Conservation (phyloP, 495 filamentous ascomycete genomes). For the Friedmanniomyces simplex region DNA sequence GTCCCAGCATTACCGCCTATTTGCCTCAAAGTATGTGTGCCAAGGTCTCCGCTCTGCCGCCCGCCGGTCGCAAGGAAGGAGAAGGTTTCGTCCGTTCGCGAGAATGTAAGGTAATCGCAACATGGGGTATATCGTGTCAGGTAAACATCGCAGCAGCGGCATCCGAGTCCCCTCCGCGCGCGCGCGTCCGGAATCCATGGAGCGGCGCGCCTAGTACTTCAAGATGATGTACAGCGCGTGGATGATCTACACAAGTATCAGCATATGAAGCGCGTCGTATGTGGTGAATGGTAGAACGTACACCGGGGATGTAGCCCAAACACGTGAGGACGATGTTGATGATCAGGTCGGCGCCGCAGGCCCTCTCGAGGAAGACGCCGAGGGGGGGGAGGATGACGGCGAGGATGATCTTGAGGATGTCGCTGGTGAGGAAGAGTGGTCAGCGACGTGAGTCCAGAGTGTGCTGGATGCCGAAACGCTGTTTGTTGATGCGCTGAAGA, state of each 20-base stretch:
- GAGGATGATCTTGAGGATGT: conserved; percentile 87
- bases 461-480: no score
- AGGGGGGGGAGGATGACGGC: conserved; percentile 80
- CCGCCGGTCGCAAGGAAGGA: no score
- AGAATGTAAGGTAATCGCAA: not conserved
- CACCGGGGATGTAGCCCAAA: conserved; percentile 45
- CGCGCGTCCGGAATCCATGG: not conserved
- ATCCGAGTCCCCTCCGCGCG: not conserved
- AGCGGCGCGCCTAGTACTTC: conserved; percentile 34
- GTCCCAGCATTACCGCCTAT: no score
- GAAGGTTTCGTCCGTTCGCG: no score
- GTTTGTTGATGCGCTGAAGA: not conserved
- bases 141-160: not conserved
- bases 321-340: conserved; percentile 85
- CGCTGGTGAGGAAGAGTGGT: no score
- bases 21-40: no score
- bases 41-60: no score
- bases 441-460: no score
- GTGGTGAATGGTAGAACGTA: no score
- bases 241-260: conserved; percentile 24
- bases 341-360: conserved; percentile 68
- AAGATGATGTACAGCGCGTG: conserved; percentile 43
- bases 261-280: no score
- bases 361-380: conserved; percentile 84
- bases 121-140: not conserved